Percentiles rank a stretch among this genome's conserved stretches.
Conservation (phyloP, 2,329 filamentous ascomycete species). For the Akanthomyces dipterigenus region DNA sequence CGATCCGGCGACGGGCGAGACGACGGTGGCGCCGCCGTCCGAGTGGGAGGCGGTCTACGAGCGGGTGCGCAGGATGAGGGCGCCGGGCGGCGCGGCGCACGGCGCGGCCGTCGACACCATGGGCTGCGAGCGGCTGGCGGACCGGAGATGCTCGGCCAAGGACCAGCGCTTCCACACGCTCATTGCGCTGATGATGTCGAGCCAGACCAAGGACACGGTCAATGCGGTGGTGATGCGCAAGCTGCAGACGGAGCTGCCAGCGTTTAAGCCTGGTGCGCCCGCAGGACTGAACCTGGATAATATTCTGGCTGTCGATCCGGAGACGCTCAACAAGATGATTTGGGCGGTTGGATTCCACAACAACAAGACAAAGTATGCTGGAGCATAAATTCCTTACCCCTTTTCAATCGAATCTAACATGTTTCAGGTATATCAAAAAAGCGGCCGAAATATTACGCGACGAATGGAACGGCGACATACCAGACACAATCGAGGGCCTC, state of each 20-base stretch:
- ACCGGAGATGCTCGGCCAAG: conserved; percentile 38
- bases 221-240: conserved; percentile 76
- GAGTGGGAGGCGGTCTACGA: conserved; percentile 82
- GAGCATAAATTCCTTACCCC: background rate
- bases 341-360: conserved; percentile 88
- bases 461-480: conserved; percentile 68
- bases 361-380: conserved; percentile 70
- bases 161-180: conserved; percentile 78
- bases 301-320: conserved; percentile 64
- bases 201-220: conserved; percentile 89
- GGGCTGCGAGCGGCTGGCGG: conserved; percentile 79
- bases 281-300: conserved; percentile 65
- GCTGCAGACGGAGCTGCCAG: conserved; percentile 67
- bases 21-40: conserved; percentile 52
- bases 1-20: conserved; percentile 33
- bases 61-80: conserved; percentile 69
- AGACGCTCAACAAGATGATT: conserved; percentile 64
- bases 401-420: background rate
- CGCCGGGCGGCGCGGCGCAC: conserved; percentile 45
- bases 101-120: conserved; percentile 93
- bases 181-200: conserved; percentile 81
- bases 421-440: conserved; percentile 57
- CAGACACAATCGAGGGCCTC: conserved; percentile 67
- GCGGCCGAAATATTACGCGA: conserved; percentile 68
- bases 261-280: conserved; percentile 36